A percentile compares a stretch with the other conserved stretches of the same genome.
These are phyloP conservation scores for Thermomucor indicae-seudaticae DNA, from an alignment of 371 early-diverging fungal genomes.

Conservation along the genomic window DNA sequence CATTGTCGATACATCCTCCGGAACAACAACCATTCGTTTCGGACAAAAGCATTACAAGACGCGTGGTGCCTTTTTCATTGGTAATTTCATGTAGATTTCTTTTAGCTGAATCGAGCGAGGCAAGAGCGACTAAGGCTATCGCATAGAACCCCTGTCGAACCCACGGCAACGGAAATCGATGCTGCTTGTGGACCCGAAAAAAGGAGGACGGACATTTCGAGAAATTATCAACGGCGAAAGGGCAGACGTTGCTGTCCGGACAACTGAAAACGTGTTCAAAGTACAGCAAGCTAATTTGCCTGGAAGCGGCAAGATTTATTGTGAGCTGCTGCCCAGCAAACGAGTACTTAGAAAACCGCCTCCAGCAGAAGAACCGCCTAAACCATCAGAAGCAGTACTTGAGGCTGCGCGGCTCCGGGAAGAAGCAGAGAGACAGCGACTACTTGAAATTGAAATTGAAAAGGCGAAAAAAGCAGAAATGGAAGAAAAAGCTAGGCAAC, in stretches of 20 bases:
- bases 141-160: conserved; percentile 38
- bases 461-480: neutral
- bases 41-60: conserved; percentile 21
- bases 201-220: conserved; percentile 10
- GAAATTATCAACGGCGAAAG: conserved; percentile 24
- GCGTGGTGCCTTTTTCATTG: conserved; percentile 22
- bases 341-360: neutral
- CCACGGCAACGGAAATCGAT: conserved; percentile 21
- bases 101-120: too few relatives aligned
- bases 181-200: conserved; percentile 36
- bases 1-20: conserved; percentile 12
- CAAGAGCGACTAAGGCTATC: too few relatives aligned
- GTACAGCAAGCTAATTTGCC: neutral
- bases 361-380: conserved; percentile 5
- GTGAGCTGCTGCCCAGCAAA: neutral
- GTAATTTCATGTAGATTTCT: conserved; percentile 14
- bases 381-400: too few relatives aligned
- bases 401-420: neutral
- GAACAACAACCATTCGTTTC: conserved; percentile 22
- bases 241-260: neutral
- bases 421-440: conserved; percentile 1
- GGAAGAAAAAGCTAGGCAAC: neutral
- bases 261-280: conserved; percentile 1
- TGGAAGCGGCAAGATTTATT: neutral
- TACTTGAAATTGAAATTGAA: neutral